These are phyloP conservation scores for Rickenella mellea DNA, from an alignment of 768 basidiomycete species.

Conservation along the genomic window DNA sequence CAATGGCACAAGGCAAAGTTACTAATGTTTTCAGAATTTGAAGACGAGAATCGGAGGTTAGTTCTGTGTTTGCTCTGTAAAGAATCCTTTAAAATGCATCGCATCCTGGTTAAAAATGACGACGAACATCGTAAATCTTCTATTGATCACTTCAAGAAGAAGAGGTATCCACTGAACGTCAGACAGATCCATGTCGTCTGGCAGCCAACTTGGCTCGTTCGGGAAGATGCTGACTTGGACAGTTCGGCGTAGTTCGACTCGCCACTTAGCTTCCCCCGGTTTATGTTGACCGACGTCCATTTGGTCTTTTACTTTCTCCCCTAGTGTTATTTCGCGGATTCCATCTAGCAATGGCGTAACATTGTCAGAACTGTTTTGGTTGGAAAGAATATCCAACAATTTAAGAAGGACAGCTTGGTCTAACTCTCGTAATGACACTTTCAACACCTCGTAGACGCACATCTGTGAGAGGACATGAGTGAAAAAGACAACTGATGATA, in stretches of 20 bases:
- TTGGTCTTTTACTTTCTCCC: no score
- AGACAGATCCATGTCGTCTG: slow-evolving; percentile 37
- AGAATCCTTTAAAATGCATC: neutral
- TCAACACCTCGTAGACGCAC: no score
- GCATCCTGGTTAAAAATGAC: neutral
- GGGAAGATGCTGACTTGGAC: slow-evolving; percentile 22
- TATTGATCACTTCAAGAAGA: slow-evolving; percentile 36
- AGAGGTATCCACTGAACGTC: slow-evolving; percentile 32
- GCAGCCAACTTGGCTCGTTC: slow-evolving; percentile 44
- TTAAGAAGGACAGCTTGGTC: no score
- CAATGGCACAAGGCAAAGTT: slow-evolving; percentile 7
- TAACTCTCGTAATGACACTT: no score
- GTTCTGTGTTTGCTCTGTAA: slow-evolving; percentile 27
- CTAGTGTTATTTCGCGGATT: no score
- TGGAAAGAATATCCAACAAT: no score
- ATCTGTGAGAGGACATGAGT: no score
- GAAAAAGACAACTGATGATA: no score
- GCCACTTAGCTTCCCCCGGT: neutral
- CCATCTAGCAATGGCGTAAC: no score
- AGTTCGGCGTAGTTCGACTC: neutral
- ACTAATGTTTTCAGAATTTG: neutral
- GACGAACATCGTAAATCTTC: slow-evolving; percentile 32
- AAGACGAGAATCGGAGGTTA: slow-evolving; percentile 19
- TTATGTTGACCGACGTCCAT: slow-evolving; percentile 2
- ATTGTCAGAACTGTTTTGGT: no score